A percentile compares a stretch with the other conserved stretches of the same genome.
Conservation (phyloP, 495 filamentous ascomycete species). For the Neurospora terricola region DNA sequence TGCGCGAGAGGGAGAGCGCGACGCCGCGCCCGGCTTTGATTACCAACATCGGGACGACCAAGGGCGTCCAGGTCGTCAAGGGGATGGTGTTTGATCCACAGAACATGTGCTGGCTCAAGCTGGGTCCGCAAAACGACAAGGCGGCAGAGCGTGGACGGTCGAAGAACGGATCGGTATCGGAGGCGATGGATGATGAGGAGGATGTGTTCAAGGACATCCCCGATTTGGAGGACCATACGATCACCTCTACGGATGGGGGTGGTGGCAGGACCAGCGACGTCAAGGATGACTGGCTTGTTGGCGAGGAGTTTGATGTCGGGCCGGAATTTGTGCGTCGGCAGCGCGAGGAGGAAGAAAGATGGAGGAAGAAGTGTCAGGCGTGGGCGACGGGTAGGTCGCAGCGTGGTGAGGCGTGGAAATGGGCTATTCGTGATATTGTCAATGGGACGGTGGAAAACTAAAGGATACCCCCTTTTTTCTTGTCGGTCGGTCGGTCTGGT, state of each 20-base stretch:
- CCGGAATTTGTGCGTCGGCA: constrained; percentile 87
- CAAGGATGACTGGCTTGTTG: constrained; percentile 72
- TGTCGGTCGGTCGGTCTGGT: neutral
- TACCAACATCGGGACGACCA: constrained; percentile 64
- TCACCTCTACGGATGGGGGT: constrained; percentile 29
- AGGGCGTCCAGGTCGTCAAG: constrained; percentile 80
- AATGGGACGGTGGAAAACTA: constrained; percentile 16
- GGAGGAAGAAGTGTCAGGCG: constrained; percentile 70
- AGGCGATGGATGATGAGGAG: constrained; percentile 57
- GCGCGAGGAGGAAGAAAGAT: constrained; percentile 81
- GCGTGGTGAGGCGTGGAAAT: constrained; percentile 37
- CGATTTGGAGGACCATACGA: constrained; percentile 40
- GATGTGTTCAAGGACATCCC: constrained; percentile 47
- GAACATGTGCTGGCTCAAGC: constrained; percentile 90
- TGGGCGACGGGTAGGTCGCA: constrained; percentile 48
- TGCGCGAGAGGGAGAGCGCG: constrained; percentile 41
- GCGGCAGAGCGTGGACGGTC: neutral
- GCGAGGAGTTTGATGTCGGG: constrained; percentile 95
- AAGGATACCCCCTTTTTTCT: neutral
- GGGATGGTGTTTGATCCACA: constrained; percentile 97
- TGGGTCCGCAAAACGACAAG: constrained; percentile 32
- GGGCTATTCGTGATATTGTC: constrained; percentile 40
- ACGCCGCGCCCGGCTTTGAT: constrained; percentile 87
- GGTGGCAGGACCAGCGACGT: constrained; percentile 40
- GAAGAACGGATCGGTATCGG: constrained; percentile 20